Conservation (phyloP, 345 rosid genomes). For the Salix dunnii region DNA sequence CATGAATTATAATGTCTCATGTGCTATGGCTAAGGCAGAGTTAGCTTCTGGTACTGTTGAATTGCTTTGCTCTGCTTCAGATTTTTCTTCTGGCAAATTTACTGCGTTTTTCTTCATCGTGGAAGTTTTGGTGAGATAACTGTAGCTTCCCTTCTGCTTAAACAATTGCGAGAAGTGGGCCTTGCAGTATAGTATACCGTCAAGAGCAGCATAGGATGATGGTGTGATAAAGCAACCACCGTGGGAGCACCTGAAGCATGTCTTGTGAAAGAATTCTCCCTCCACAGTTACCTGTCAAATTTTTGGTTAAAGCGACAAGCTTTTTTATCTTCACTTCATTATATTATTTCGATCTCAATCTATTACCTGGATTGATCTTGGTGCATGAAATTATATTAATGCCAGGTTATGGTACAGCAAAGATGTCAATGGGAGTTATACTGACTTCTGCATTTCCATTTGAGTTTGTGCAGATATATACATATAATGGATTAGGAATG, state of each 20-base stretch:
- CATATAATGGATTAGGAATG: not conserved
- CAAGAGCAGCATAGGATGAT: conserved; percentile 50
- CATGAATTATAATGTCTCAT: conserved; percentile 4
- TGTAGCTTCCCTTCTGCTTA: conserved; percentile 52
- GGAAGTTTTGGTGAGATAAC: conserved; percentile 31
- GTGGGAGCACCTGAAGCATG: conserved; percentile 54
- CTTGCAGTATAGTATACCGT: conserved; percentile 50
- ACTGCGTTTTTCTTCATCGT: conserved; percentile 20
- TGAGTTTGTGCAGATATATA: not conserved
- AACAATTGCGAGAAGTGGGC: conserved; percentile 51
- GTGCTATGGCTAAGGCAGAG: conserved; percentile 1
- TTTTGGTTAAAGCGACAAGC: not conserved
- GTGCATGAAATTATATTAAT: not conserved
- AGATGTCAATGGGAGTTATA: not conserved
- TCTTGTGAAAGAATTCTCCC: conserved; percentile 48
- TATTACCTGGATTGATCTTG: not conserved
- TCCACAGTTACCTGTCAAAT: conserved; percentile 41
- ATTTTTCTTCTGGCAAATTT: not conserved
- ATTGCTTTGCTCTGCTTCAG: conserved; percentile 14
- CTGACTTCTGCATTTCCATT: not conserved
- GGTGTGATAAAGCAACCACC: conserved; percentile 48
- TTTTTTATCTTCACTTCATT: not conserved
- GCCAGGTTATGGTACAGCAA: not conserved
- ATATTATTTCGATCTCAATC: not conserved
- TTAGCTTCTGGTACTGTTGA: not conserved